Base-by-base conservation (phyloP, 208 protist genomes). In the Crithidia brevicula region DNA sequence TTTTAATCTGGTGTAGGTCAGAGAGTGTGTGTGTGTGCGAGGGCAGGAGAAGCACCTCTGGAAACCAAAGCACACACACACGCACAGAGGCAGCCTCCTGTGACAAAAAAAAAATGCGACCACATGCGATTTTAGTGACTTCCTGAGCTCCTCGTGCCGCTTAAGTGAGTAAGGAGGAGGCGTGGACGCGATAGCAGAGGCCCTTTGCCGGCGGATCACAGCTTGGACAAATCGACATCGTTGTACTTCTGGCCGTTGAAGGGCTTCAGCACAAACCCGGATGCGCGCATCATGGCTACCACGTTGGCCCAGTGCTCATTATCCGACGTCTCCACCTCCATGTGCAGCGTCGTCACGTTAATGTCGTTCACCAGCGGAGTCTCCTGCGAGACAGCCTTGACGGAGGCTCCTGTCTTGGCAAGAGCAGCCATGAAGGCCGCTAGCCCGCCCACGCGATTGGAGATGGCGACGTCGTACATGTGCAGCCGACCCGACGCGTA, bases 321-420 rank as follows among this genome's bases (percentile, higher is more conserved):
- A 31, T 79, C 47, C 30, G 56, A 77, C 28, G 75, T 80, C 68
- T 85, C 82, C 67, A 85, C 79, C 65, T 78, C 68, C 75, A 88
- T 77, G 72, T 88, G 82, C 68, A 83, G 50, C 31, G 78, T 81
- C 30, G 67, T 74, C 61, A 79, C 73, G 49, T 74, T 67, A 49
- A 85, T 67, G 62, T 85, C 79, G 43, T 74, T 53, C 36, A 92
- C 66, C 46, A 85, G 90, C 64, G 90, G 86, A 18, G 81, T 85
- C 79, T 97, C 91, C 63, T 97, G 93, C 42, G 71, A 67, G 38
- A 96, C 91, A 27, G 88, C 79, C 66, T 88, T 93, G 13, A 97
- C 77, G 20, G 73, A 85, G 4, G 85, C 88, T 3, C 88, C 86
- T 0, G 74, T 74, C 36, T 82, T 74, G 6, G 74, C 64, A 31